Base-by-base conservation (phyloP, 495 filamentous ascomycete species). In the Aspergillus campestris region DNA sequence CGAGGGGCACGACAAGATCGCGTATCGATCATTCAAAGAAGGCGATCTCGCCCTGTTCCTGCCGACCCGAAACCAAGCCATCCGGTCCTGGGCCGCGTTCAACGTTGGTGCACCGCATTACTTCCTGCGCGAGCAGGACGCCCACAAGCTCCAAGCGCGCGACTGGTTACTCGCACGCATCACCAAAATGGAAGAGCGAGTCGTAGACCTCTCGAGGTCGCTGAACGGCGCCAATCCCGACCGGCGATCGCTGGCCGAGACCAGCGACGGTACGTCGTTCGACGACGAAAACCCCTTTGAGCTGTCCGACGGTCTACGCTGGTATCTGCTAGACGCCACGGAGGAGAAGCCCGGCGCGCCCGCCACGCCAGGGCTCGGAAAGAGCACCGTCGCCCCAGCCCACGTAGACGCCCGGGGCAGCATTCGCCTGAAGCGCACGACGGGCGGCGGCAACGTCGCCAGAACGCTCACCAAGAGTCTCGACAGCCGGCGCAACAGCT, bases 241-340 rank as follows among this genome's bases (percentile, higher is more conserved):
- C 44, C 68, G 74, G 35, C 62, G 65, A 37, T 80, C 77, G 3
- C 62, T 79, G 6, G 73, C 69, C 7, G 65, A 70, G 32, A 64
- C 64, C 29, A 78, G 70, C 60, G 80, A 83, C 42, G 75, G 69
- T 10, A 69, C 72, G 13, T 79, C 77, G 5, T 71, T 82, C n/a
- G 88, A 92, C 35, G 90, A 98, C 49, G 92, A 99, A 47, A 99
- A 99, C 59, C 92, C 92, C 2, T 99, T 97, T 55, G 90, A 95
- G 51, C 76, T 99, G 11, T 95, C 89, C 0, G 92, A 99, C 56
- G 92, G 92, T 12, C 71, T 99, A 12, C 78, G 91, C 28, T 99
- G 92, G 92, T 97, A 95, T 57, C 77, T 97, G 3, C 77, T 97
- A 8, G 91, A 99, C 58, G 92, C 92, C 0, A 74, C 75, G 2